phyloP scores from a whole-genome alignment of 176 grass and related monocot species.

The Bromus sterilis region DNA sequence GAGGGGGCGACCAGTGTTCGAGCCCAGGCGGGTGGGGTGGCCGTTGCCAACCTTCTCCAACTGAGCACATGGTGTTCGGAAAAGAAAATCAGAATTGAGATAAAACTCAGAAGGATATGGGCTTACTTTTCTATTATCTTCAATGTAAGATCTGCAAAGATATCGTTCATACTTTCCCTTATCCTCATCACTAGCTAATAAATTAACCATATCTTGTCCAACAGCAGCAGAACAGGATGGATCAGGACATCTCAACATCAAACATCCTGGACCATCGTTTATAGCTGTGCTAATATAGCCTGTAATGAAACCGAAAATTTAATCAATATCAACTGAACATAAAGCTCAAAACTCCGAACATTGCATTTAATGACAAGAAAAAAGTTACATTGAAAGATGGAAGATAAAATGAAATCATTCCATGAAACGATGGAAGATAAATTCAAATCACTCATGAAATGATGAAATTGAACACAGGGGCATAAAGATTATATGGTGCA shows the following conservation, averaged over 20 bases:
- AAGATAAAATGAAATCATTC: background rate
- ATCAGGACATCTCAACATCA: slow-evolving; percentile 97
- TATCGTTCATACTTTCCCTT: slow-evolving; percentile 81
- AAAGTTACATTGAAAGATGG: background rate
- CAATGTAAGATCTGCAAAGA: slow-evolving; percentile 94
- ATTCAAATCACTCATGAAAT: background rate
- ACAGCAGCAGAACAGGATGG: slow-evolving; percentile 82
- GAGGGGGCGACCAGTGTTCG: too few relatives aligned
- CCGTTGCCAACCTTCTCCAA: background rate
- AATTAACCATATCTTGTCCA: slow-evolving; percentile 86
- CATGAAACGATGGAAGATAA: background rate
- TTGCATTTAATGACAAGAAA: background rate
- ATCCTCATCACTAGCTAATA: slow-evolving; percentile 57
- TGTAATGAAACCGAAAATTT: slow-evolving; percentile 30
- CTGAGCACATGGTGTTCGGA: background rate
- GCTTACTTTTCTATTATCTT: slow-evolving; percentile 98
- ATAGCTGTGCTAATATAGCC: slow-evolving; percentile 96
- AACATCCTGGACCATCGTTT: slow-evolving; percentile 96
- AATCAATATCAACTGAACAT: background rate
- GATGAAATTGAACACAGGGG: background rate
- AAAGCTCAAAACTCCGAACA: background rate
- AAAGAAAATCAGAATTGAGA: background rate
- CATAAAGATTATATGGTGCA: background rate
- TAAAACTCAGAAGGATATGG: background rate
- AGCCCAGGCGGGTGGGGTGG: too few relatives aligned